Base-by-base conservation (phyloP, 768 basidiomycete genomes). In the Baorangia bicolor region DNA sequence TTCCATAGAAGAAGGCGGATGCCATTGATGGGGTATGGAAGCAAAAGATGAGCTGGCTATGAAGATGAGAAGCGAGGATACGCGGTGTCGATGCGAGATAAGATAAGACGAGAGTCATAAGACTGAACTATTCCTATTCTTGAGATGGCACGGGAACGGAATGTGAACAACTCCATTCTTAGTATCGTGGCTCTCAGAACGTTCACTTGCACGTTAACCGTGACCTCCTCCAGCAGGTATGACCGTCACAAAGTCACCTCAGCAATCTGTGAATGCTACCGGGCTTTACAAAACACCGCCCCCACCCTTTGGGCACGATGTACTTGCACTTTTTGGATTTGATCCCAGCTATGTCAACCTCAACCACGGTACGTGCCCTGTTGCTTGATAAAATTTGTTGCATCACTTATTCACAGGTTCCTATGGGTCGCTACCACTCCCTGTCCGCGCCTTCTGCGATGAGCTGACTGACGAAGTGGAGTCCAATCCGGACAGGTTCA, bases 1-100 rank as follows among this genome's bases (percentile, higher is more conserved):
- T 96, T 13, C 95, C 95, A 71, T 95, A 94, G 75, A 93, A 90
- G 72, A 94, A 95, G 18, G 86, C 86, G 25, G 75, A 72, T 57
- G 68, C 42, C 73, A 76, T 75, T 18, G 51, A 18, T 28, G 45
- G 20, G 23, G 25, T 50, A 18, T 34, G 30, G 14, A 40, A 42
- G 11, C 2, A 31, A 51, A 35, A 27, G 52, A 43, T 23, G 40
- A 35, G 18, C 33, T 43, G 34, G 38, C 10, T 23, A 27, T 39
- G 38, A n/a, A n/a, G n/a, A n/a, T n/a, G n/a, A n/a, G 31, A 28
- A 45, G 40, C 8, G 35, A 37, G 44, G 25, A n/a, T 27, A 37
- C 4, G 20, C 13, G 20, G 13, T 1, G 25, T 31, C 12, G 11
- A 27, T 30, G 7, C 9, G 33, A 49, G 27, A 21, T 49, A 28